Evolutionary conservation across 306 rosid genomes (phyloP).

Genomic region (Canavalia gladiata): DNA sequence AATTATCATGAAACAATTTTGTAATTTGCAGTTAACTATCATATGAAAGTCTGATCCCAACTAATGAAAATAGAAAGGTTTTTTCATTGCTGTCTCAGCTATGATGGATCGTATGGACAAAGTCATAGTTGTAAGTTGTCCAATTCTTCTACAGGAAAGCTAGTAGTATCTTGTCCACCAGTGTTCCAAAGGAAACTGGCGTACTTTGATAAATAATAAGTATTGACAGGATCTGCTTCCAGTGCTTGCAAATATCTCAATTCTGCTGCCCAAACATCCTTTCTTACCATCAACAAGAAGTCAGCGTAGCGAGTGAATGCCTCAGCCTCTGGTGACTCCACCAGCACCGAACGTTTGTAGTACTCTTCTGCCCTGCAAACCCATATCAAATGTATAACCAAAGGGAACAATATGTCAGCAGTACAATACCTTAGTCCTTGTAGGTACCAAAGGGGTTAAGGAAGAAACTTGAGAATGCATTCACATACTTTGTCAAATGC

Average conservation of each 20-base stretch:
- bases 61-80: too few relatives aligned
- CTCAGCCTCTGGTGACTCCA: conserved; percentile 66
- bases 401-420: neutral
- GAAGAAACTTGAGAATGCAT: conserved; percentile 29
- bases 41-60: too few relatives aligned
- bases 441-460: neutral
- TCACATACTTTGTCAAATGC: conserved; percentile 1
- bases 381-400: conserved; percentile 4
- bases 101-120: conserved; percentile 28
- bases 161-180: conserved; percentile 65
- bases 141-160: conserved; percentile 54
- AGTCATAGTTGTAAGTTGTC: conserved; percentile 48
- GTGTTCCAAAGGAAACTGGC: conserved; percentile 80
- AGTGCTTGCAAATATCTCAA: conserved; percentile 70
- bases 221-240: conserved; percentile 65
- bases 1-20: too few relatives aligned
- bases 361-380: conserved; percentile 81
- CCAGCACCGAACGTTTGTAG: conserved; percentile 62
- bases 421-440: neutral
- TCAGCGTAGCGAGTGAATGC: conserved; percentile 70
- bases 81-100: neutral
- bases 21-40: too few relatives aligned
- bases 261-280: conserved; percentile 77
- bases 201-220: conserved; percentile 64
- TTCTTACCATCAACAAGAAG: conserved; percentile 71